A percentile compares a stretch with the other conserved stretches of the same genome.
phyloP scores from a whole-genome alignment of 345 rosid species.

The Theobroma cacao region DNA sequence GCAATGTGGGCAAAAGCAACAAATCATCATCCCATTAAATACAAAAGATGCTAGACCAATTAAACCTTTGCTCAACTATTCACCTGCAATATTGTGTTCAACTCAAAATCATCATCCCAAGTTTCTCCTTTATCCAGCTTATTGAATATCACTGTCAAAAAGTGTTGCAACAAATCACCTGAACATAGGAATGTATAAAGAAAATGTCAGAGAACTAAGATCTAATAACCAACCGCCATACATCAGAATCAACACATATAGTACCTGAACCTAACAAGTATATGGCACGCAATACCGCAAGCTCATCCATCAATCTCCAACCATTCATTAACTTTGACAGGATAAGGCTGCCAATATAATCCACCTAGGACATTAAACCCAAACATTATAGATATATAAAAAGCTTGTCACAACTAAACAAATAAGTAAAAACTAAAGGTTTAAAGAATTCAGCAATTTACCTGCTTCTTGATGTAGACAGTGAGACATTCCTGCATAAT shows the following conservation, averaged over 20 bases:
- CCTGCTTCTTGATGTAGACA: slow-evolving; percentile 80
- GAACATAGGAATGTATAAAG: slow-evolving; percentile 25
- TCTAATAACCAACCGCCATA: neutral
- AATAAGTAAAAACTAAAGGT: slow-evolving; percentile 4
- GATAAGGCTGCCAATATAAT: slow-evolving; percentile 67
- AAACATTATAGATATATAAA: slow-evolving; percentile 19
- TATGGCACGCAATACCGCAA: slow-evolving; percentile 90
- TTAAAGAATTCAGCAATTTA: slow-evolving; percentile 26
- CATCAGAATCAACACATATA: slow-evolving; percentile 14
- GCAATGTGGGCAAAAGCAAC: slow-evolving; percentile 3
- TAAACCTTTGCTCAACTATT: slow-evolving; percentile 11
- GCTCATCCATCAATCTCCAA: slow-evolving; percentile 97
- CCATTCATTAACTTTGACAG: slow-evolving; percentile 85
- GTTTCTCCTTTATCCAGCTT: slow-evolving; percentile 88
- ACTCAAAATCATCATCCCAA: slow-evolving; percentile 91
- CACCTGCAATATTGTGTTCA: slow-evolving; percentile 91
- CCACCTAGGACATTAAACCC: slow-evolving; percentile 53
- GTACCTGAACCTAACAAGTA: slow-evolving; percentile 96
- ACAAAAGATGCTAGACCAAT: slow-evolving; percentile 5
- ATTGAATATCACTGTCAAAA: slow-evolving; percentile 69
- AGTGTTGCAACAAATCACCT: slow-evolving; percentile 98
- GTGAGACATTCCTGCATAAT: slow-evolving; percentile 82
- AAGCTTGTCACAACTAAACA: neutral
- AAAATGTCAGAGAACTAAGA: slow-evolving; percentile 18
- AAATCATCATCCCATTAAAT: neutral